These are phyloP conservation scores for Picochlorum sp. DNA, from an alignment of 139 green algal species.

Conservation along the genomic window DNA sequence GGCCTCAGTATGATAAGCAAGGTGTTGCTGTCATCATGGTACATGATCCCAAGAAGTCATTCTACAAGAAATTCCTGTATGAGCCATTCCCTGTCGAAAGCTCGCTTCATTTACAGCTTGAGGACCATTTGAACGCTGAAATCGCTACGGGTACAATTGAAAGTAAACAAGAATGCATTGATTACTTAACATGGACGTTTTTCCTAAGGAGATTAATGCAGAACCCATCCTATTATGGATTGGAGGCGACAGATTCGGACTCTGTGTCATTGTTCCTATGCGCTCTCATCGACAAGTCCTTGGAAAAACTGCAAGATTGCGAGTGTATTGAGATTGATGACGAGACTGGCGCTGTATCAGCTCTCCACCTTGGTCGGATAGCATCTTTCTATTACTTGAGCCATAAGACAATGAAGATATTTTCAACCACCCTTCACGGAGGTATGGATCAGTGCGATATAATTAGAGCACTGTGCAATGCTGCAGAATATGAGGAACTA, in stretches of 20 bases:
- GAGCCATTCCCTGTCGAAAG: slow-evolving; percentile 97
- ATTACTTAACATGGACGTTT: slow-evolving; percentile 98
- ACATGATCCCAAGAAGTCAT: slow-evolving; percentile 96
- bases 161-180: slow-evolving; percentile 73
- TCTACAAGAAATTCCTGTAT: slow-evolving; percentile 99
- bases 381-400: slow-evolving; percentile 93
- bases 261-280: slow-evolving; percentile 68
- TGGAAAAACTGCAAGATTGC: slow-evolving; percentile 59
- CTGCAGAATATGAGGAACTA: slow-evolving; percentile 90
- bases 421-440: slow-evolving; percentile 45
- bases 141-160: slow-evolving; percentile 67
- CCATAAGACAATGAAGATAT: slow-evolving; percentile 72
- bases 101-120: slow-evolving; percentile 68
- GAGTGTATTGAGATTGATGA: slow-evolving; percentile 58
- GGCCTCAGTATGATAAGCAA: slow-evolving; percentile 86
- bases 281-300: slow-evolving; percentile 53
- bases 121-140: slow-evolving; percentile 96
- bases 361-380: slow-evolving; percentile 63
- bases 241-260: slow-evolving; percentile 49
- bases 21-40: slow-evolving; percentile 93
- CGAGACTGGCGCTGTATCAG: slow-evolving; percentile 41
- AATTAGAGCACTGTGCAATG: slow-evolving; percentile 59
- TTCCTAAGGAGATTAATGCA: slow-evolving; percentile 63
- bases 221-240: slow-evolving; percentile 95
- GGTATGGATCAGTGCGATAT: slow-evolving; percentile 47